Evolutionary conservation across 2,329 filamentous ascomycete genomes (phyloP), one percentile per base, ranked within the genome.

Genomic region (Emergomyces orientalis): DNA sequence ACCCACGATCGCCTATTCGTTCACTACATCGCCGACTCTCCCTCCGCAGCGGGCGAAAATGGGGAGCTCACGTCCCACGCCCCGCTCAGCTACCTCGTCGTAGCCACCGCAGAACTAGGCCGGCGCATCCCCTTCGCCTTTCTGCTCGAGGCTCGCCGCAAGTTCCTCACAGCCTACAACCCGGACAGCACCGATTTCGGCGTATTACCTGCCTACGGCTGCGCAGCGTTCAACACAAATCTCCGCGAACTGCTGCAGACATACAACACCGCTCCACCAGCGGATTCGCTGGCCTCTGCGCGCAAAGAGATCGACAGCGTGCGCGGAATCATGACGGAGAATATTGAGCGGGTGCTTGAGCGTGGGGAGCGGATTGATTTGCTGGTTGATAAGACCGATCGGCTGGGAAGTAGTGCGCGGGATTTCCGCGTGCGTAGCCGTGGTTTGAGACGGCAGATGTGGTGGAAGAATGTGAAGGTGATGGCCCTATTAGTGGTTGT

Each of bases 391-490:
- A 97, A 99, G 85, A 99, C 95, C 58, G 93, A 97, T 74, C 82
- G 91, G 52, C 77, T 99, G 47, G 94, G 93, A 17, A 90, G 90
- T 34, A 94, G 86, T 74, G 91, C 94, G 61, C 82, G 88, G 69
- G 94, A 99, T 74, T 99, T 99, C 73, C 82, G 94, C 60, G 87
- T 97, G 22, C 83, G 93, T 68, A 95, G 89, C 74, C 81, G 91
- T 32, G 91, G 91, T 0, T 76, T 99, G 69, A 89, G 94, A 79
- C 84, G 95, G 72, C 84, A 88, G 77, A 97, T 99, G 94, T 99
- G 94, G 94, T 97, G 93, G 93, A 97, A 97, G 86, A 97, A 99
- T 75, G 84, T 96, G 55, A 95, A 95, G 80, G 78, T 99, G 69
- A 96, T 97, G 91, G 87, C 85, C 7, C 76, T 99, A 69, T 72